A percentile compares a stretch with the other conserved stretches of the same genome.
phyloP scores from a whole-genome alignment of 208 protist species.

The Wallacemonas rigidus region DNA sequence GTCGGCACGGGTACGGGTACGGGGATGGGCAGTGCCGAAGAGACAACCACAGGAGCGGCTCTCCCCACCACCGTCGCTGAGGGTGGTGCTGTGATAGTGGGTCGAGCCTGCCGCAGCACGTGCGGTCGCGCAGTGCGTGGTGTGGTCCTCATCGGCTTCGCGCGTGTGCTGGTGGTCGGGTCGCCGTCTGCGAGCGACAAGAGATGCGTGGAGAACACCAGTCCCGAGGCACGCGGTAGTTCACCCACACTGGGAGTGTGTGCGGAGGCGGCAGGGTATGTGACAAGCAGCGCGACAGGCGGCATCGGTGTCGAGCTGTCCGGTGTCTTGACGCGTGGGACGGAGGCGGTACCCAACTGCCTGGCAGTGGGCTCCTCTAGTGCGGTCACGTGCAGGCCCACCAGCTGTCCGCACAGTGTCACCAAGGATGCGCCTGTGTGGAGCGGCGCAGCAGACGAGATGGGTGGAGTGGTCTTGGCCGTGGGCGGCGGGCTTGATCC shows the following conservation, averaged over 20 bases:
- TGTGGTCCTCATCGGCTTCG: background rate
- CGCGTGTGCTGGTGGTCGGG: too few species aligned
- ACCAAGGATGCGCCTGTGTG: background rate
- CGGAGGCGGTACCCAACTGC: background rate
- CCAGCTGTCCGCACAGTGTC: slow-evolving; percentile 3
- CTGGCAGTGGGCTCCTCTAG: background rate
- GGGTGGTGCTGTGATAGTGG: background rate
- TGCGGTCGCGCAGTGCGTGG: background rate
- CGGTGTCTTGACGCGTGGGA: background rate
- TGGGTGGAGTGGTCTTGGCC: too few species aligned
- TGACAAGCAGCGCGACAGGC: slow-evolving; percentile 10
- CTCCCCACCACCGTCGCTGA: background rate
- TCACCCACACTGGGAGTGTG: too few species aligned
- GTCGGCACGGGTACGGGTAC: slow-evolving; percentile 20
- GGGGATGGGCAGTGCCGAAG: slow-evolving; percentile 5
- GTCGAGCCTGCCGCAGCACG: background rate
- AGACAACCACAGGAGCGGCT: background rate
- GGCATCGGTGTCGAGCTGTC: background rate
- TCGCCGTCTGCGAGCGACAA: too few species aligned
- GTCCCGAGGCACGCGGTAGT: too few species aligned
- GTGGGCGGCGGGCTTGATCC: background rate
- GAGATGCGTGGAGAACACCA: background rate
- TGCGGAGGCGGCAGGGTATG: background rate
- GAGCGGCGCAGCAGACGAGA: background rate
- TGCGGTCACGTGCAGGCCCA: background rate